Evolutionary conservation across 1,284 basidiomycete species (phyloP).

Genomic region (Puccinia polysora): DNA sequence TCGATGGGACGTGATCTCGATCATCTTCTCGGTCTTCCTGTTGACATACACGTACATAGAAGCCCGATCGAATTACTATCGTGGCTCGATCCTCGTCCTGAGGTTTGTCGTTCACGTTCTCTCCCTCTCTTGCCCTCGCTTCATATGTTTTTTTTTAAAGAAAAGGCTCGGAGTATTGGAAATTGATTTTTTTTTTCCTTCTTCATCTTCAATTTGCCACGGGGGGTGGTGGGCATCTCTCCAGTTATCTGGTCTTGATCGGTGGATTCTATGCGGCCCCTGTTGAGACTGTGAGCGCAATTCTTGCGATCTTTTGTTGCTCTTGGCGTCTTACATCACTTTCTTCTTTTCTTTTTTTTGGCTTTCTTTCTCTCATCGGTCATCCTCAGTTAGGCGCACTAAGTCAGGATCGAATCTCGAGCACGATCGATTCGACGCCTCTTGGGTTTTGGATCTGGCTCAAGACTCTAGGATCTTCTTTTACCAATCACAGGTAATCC

Average conservation of each 20-base stretch:
- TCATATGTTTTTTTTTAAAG: constrained; percentile 1
- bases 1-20: constrained; percentile 93
- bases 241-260: constrained; percentile 42
- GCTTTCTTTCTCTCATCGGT: no score
- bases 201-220: not conserved
- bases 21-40: constrained; percentile 74
- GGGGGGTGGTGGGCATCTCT: not conserved
- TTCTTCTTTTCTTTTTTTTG: not conserved
- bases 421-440: no score
- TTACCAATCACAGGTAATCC: no score
- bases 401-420: no score
- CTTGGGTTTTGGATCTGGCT: no score
- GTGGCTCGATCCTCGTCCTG: constrained; percentile 46
- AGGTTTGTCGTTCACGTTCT: constrained; percentile 8
- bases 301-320: no score
- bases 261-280: constrained; percentile 42
- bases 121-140: not conserved
- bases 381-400: no score
- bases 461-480: no score
- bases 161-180: not conserved
- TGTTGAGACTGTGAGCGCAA: constrained; percentile 11
- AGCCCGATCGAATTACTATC: constrained; percentile 82
- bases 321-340: not conserved
- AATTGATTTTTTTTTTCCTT: not conserved
- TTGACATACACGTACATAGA: constrained; percentile 99